These are phyloP conservation scores for Saccharomycopsis fibuligera DNA, from an alignment of 805 yeast species.

Conservation along the genomic window DNA sequence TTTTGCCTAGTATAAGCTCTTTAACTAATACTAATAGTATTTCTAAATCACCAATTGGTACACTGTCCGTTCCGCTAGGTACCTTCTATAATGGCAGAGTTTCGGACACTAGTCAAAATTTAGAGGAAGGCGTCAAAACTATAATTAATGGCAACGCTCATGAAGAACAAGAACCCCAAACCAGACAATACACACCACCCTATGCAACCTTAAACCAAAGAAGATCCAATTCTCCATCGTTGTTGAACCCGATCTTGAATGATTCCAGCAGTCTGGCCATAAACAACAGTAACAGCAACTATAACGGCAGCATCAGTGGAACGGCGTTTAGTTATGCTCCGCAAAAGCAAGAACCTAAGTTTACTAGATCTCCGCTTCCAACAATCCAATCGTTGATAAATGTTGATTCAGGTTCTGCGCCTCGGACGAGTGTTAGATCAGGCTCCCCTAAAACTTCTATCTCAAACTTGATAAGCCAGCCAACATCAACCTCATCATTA, in stretches of 20 bases:
- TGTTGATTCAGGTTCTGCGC: neutral
- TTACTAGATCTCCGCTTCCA: neutral
- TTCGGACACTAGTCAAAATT: neutral
- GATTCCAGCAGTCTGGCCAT: no score
- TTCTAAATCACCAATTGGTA: neutral
- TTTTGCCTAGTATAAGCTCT: neutral
- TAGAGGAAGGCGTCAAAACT: no score
- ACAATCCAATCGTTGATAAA: neutral
- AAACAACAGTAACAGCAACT: no score
- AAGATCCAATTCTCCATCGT: neutral
- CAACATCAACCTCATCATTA: neutral
- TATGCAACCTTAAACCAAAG: neutral
- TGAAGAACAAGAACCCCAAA: no score
- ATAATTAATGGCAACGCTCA: no score
- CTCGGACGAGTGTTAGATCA: neutral
- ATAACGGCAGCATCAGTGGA: no score
- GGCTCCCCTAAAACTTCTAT: slow-evolving; percentile 9
- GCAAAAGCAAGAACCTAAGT: no score
- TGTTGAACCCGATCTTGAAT: no score
- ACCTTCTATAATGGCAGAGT: slow-evolving; percentile 2
- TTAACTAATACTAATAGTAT: neutral
- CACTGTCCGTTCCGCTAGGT: neutral
- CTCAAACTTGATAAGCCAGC: slow-evolving; percentile 1
- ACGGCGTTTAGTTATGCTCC: no score
- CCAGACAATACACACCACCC: no score